phyloP scores from a whole-genome alignment of 1,284 basidiomycete genomes.

The Prillingera fragicola region DNA sequence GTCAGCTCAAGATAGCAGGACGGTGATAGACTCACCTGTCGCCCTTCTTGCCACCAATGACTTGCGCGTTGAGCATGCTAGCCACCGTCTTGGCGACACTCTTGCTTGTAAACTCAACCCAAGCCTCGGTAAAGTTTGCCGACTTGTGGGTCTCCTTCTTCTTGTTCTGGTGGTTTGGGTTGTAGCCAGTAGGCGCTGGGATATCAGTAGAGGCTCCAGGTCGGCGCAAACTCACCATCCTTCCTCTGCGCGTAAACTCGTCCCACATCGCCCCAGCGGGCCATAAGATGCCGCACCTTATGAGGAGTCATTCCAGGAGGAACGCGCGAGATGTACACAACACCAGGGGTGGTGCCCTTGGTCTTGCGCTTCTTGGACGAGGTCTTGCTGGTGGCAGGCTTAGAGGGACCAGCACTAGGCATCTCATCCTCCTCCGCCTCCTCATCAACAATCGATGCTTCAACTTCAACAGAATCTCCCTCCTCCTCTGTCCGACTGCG shows the following conservation, averaged over 20 bases:
- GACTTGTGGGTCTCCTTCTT: slow-evolving; percentile 59
- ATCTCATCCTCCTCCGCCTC: too few species aligned
- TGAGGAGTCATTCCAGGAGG: slow-evolving; percentile 98
- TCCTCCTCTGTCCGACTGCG: too few species aligned
- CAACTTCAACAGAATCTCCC: background rate
- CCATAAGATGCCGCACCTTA: slow-evolving; percentile 91
- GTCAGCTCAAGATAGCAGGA: background rate
- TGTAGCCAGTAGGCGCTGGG: slow-evolving; percentile 35
- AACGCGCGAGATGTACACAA: slow-evolving; percentile 91
- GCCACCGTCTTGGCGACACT: slow-evolving; percentile 83
- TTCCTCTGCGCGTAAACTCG: slow-evolving; percentile 82
- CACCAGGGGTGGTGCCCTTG: slow-evolving; percentile 54
- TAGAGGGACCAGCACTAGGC: too few species aligned
- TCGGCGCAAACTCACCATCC: slow-evolving; percentile 57
- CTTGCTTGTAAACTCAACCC: slow-evolving; percentile 97
- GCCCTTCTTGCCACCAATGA: slow-evolving; percentile 91
- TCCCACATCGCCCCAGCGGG: slow-evolving; percentile 72
- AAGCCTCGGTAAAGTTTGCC: slow-evolving; percentile 91
- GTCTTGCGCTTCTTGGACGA: slow-evolving; percentile 34
- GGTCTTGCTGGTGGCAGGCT: too few species aligned
- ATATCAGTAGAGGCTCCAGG: background rate
- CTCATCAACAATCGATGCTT: background rate
- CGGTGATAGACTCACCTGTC: slow-evolving; percentile 32
- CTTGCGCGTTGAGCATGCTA: slow-evolving; percentile 90
- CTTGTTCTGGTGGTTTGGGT: slow-evolving; percentile 23